A percentile compares a stretch with the other conserved stretches of the same genome.
Conservation (phyloP, 768 basidiomycete species). For the Lentinula boryana region DNA sequence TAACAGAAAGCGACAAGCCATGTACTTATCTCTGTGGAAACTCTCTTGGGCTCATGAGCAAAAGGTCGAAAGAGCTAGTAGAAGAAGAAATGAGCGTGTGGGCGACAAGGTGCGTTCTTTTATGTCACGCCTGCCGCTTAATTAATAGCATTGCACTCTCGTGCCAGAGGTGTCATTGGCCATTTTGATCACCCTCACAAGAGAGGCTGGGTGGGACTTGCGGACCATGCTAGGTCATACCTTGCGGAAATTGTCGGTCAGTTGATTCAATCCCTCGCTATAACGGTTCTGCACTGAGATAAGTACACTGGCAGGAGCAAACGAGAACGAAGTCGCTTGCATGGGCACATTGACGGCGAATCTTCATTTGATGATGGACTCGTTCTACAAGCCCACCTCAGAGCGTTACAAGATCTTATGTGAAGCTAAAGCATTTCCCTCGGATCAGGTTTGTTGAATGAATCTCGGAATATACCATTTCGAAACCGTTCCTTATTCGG, state of each 20-base stretch:
- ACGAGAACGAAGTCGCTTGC: slow-evolving; percentile 86
- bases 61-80: slow-evolving; percentile 63
- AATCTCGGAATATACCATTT: slow-evolving; percentile 7
- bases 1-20: slow-evolving; percentile 39
- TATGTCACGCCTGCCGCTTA: slow-evolving; percentile 9
- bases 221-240: slow-evolving; percentile 62
- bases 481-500: slow-evolving; percentile 2
- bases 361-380: slow-evolving; percentile 90
- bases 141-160: slow-evolving; percentile 5
- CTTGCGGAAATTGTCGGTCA: slow-evolving; percentile 81
- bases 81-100: slow-evolving; percentile 83
- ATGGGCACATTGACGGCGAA: slow-evolving; percentile 95
- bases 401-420: slow-evolving; percentile 90
- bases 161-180: slow-evolving; percentile 70
- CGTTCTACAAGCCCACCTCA: slow-evolving; percentile 87
- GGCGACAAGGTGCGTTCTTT: slow-evolving; percentile 53
- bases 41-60: slow-evolving; percentile 82
- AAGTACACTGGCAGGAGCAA: slow-evolving; percentile 54
- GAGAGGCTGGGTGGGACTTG: slow-evolving; percentile 78
- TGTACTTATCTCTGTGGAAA: slow-evolving; percentile 94
- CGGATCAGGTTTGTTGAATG: slow-evolving; percentile 65
- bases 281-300: neutral
- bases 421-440: slow-evolving; percentile 92
- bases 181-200: slow-evolving; percentile 87
- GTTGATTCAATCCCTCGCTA: slow-evolving; percentile 17